Base-by-base conservation (phyloP, 345 rosid genomes). In the Melastoma malabathricum region DNA sequence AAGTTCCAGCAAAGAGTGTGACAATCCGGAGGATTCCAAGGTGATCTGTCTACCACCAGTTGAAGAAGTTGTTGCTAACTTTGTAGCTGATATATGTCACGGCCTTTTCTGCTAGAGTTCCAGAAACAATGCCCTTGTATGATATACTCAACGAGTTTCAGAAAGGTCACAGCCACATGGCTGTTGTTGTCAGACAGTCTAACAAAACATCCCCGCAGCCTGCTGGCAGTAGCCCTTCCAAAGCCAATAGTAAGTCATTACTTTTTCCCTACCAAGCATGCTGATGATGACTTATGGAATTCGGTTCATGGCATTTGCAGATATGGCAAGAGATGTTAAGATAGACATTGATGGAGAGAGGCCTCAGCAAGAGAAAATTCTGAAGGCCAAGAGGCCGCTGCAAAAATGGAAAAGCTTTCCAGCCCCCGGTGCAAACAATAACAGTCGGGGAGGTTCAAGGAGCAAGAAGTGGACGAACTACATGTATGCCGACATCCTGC, bases 141-240 rank as follows among this genome's bases (percentile, higher is more conserved):
- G 98, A 92, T 68, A 87, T 92, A 67, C 58, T 92, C 77, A 92
- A 92, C 60, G 98, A 92, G 73, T 92, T 92, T 67, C 98, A 92
- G 65, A 92, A 92, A 71, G 98, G 98, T 49, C 98, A 84, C 52
- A 92, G 98, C 75, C 98, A 92, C 62, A 92, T 92, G 98, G 97
- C 97, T 52, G 90, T 87, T 62, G 88, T 87, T 44, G 82, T 83
- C 25, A 81, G 81, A 52, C 76, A 55, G 51, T 68, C 68, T 62
- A 70, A 72, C 62, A 76, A 61, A 60, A 51, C 18, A 5, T n/a
- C 15, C 5, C 73, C 54, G 54, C 56, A 53, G 51, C 52, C 58
- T 50, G 55, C 68, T 6, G 18, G 19, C 53, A 57, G 54, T 25
- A 64, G 56, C 51, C 50, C 63, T 18, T 12, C 45, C 10, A 64